Percentiles rank a stretch among this genome's conserved stretches.
Conservation (phyloP, 495 filamentous ascomycete species). For the Xylaria sp. region DNA sequence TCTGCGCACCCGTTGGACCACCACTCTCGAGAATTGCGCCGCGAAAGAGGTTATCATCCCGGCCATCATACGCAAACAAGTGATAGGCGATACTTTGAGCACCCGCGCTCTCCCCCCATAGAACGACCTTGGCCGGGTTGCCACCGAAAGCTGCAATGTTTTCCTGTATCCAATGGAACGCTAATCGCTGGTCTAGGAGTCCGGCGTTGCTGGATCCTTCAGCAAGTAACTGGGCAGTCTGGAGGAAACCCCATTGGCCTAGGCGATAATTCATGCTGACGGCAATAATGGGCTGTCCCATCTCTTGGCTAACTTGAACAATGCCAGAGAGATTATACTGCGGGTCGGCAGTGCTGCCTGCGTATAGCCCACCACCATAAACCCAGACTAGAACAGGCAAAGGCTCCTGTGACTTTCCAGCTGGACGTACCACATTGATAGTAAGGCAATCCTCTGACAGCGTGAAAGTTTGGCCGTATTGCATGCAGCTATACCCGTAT, state of each 20-base stretch:
- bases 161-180: constrained; percentile 57
- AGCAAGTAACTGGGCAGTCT: constrained; percentile 29
- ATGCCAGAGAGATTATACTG: constrained; percentile 63
- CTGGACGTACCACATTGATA: constrained; percentile 44
- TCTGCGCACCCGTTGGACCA: constrained; percentile 27
- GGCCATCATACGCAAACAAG: constrained; percentile 58
- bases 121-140: constrained; percentile 47
- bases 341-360: constrained; percentile 55
- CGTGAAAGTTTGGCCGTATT: constrained; percentile 44
- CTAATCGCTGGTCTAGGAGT: constrained; percentile 52
- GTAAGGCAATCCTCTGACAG: constrained; percentile 55
- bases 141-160: constrained; percentile 64
- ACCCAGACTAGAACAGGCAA: constrained; percentile 64
- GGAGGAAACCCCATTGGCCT: constrained; percentile 65
- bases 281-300: constrained; percentile 41
- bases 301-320: constrained; percentile 39
- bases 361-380: constrained; percentile 64
- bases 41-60: constrained; percentile 60
- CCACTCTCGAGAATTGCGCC: constrained; percentile 66
- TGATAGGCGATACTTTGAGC: constrained; percentile 62
- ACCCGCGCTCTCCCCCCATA: constrained; percentile 59
- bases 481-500: constrained; percentile 60
- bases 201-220: constrained; percentile 50
- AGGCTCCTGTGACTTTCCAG: constrained; percentile 9
- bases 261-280: constrained; percentile 61